Conservation (phyloP, 768 basidiomycete genomes). For the Tephrocybe sp. region DNA sequence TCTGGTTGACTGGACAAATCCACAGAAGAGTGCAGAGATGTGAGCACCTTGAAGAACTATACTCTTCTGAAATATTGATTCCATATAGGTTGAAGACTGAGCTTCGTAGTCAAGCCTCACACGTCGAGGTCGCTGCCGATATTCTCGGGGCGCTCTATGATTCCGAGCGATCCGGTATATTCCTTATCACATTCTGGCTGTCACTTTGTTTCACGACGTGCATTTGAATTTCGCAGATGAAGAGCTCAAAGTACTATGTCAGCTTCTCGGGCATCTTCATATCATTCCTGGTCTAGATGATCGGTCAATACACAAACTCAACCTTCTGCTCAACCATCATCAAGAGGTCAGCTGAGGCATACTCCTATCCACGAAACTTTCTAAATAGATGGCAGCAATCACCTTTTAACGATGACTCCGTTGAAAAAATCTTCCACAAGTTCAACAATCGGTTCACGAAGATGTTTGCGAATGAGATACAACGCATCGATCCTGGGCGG, state of each 20-base stretch:
- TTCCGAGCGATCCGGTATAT: slow-evolving; percentile 46
- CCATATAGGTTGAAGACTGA: slow-evolving; percentile 17
- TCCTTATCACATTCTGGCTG: not conserved
- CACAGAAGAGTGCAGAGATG: slow-evolving; percentile 62
- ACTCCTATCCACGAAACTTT: not conserved
- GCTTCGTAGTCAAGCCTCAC: slow-evolving; percentile 32
- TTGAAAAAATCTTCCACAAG: slow-evolving; percentile 54
- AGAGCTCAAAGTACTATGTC: slow-evolving; percentile 62
- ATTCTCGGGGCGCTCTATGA: slow-evolving; percentile 50
- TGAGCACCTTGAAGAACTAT: too few relatives aligned
- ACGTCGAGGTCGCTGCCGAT: slow-evolving; percentile 59
- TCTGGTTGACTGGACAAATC: slow-evolving; percentile 88
- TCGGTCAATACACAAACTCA: slow-evolving; percentile 43
- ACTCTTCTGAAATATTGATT: too few relatives aligned
- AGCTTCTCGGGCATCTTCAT: slow-evolving; percentile 61
- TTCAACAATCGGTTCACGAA: slow-evolving; percentile 49
- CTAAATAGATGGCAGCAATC: slow-evolving; percentile 51
- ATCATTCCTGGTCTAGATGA: slow-evolving; percentile 39
- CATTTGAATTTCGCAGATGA: slow-evolving; percentile 44
- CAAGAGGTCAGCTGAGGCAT: slow-evolving; percentile 37
- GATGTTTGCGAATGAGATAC: slow-evolving; percentile 41
- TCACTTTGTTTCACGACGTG: not conserved
- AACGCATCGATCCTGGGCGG: slow-evolving; percentile 32
- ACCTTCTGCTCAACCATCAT: slow-evolving; percentile 50
- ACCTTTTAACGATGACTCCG: slow-evolving; percentile 53